Evolutionary conservation across 495 filamentous ascomycete species (phyloP), one percentile per base, ranked within the genome.

Genomic region (Friedmanniomyces endolithicus): DNA sequence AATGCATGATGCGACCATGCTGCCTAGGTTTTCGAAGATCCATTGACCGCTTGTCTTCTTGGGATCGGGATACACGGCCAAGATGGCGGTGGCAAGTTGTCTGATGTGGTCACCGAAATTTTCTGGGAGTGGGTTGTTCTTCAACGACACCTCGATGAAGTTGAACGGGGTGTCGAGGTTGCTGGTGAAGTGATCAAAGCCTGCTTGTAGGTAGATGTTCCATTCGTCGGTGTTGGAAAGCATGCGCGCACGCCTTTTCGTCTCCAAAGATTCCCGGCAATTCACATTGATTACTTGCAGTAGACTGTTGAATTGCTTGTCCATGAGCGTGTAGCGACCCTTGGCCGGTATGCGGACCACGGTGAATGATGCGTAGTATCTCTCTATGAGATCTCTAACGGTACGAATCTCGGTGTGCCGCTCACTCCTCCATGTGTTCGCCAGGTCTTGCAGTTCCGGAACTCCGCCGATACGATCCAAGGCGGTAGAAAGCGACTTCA

Each of bases 131-230:
- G 70, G 70, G 40, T 68, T 74, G 31, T 69, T 66, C 17, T 61
- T 63, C 17, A 73, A 66, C 6, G 74, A 68, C 16, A 67, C 70
- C 52, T 71, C 59, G 11, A 77, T 68, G 52, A 81, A 78, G 58
- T 81, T 70, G 48, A 81, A 81, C 0, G 78, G 76, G 8, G 54
- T 63, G 45, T 78, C 69, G 4, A 75, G 66, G 34, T 69, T 57
- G 1, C 60, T 61, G 0, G 78, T 67, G 46, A 81, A 81, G 55
- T 81, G 78, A 29, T 77, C 71, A 49, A 75, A 80, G 1, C 72
- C 78, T 9, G 63, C 63, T 49, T 75, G 68, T 9, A 80, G 61
- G 49, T 72, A 74, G 11, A 63, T 57, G 16, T 76, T 66, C 0
- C 80, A 63, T 53, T 76, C 71, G 22, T 78, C 74, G 0, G 68